Percentiles rank a stretch among this genome's conserved stretches.
phyloP scores from a whole-genome alignment of 2,329 filamentous ascomycete species.

The Hypocreales sp. region DNA sequence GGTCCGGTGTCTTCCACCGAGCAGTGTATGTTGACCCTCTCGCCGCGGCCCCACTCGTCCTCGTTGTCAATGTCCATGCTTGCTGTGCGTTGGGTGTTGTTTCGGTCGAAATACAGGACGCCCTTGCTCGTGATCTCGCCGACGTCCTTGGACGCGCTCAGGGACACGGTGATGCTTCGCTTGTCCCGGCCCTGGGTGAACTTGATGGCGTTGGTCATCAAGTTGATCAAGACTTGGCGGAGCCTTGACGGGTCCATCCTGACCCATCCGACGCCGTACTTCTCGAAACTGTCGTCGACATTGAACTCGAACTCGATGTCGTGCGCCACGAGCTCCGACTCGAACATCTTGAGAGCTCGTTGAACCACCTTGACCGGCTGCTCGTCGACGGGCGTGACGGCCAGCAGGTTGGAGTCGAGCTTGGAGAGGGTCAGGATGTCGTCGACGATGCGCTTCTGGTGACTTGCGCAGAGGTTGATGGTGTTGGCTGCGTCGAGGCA shows the following conservation, averaged over 20 bases:
- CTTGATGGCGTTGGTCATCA: conserved; percentile 54
- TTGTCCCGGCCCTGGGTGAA: conserved; percentile 46
- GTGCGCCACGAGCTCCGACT: conserved; percentile 56
- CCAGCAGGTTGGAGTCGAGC: conserved; percentile 53
- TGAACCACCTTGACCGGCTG: conserved; percentile 55
- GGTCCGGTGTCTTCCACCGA: conserved; percentile 57
- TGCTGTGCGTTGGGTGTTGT: conserved; percentile 18
- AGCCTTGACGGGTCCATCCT: conserved; percentile 62
- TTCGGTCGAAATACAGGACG: conserved; percentile 30
- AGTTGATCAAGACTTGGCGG: conserved; percentile 61
- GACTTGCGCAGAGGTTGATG: conserved; percentile 64
- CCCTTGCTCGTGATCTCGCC: conserved; percentile 22
- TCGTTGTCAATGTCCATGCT: conserved; percentile 30
- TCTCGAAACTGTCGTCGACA: conserved; percentile 51
- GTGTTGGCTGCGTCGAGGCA: conserved; percentile 66
- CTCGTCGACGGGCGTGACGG: conserved; percentile 54
- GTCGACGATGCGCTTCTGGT: conserved; percentile 59
- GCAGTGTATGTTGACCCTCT: conserved; percentile 57
- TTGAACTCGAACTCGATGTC: conserved; percentile 56
- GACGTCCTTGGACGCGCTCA: conserved; percentile 45
- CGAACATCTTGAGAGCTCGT: conserved; percentile 62
- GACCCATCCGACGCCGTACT: conserved; percentile 53
- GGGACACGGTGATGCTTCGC: conserved; percentile 44
- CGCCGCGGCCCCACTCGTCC: conserved; percentile 55
- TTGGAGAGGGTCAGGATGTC: conserved; percentile 54